Conservation (phyloP, 345 rosid genomes). For the Eucalyptus erythrocorys region DNA sequence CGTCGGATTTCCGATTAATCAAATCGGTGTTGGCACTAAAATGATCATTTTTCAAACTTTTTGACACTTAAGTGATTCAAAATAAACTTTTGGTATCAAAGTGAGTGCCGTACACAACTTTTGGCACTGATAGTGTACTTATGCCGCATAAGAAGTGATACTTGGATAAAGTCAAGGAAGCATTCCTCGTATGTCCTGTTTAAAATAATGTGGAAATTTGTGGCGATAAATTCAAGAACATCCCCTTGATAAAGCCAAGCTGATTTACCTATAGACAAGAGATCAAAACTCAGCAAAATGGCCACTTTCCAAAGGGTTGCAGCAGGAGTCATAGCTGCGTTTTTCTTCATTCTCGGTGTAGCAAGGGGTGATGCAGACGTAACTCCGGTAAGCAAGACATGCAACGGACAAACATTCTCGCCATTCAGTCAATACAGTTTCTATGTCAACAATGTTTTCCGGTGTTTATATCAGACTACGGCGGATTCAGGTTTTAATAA, state of each 20-base stretch:
- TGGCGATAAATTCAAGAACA: not conserved
- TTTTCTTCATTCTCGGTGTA: not conserved
- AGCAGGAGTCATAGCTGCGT: not conserved
- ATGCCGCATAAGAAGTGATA: not conserved
- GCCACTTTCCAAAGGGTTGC: not conserved
- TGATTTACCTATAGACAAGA: not conserved
- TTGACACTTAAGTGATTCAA: too few species aligned
- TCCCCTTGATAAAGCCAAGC: not conserved
- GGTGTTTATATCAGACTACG: not conserved
- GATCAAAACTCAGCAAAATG: not conserved
- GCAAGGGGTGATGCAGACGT: not conserved
- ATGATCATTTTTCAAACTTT: too few species aligned
- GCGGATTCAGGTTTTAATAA: not conserved
- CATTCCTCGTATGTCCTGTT: not conserved
- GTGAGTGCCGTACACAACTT: too few species aligned
- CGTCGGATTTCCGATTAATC: too few species aligned
- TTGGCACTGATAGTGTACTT: too few species aligned
- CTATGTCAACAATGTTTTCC: not conserved
- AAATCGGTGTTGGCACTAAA: too few species aligned
- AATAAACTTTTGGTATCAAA: too few species aligned
- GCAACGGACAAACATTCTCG: not conserved
- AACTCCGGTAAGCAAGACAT: not conserved
- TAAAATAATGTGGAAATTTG: not conserved
- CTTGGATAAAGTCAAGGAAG: not conserved
- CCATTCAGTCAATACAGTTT: not conserved